Evolutionary conservation across 2,329 filamentous ascomycete species (phyloP).

Genomic region (Exophiala viscosa): DNA sequence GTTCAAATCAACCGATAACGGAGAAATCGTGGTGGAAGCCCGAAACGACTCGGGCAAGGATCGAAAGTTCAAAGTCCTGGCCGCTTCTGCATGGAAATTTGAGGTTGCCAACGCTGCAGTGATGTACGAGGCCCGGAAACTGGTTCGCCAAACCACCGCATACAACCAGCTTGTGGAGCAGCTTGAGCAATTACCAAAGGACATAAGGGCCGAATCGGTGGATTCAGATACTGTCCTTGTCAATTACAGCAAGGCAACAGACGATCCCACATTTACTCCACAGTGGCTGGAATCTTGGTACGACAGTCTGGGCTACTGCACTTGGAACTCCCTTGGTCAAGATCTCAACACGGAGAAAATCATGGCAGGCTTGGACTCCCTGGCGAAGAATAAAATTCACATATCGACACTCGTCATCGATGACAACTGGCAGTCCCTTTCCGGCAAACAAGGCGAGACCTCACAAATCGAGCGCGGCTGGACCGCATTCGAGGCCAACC

Average conservation of each 20-base stretch:
- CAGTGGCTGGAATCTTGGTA: constrained; percentile 84
- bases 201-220: constrained; percentile 21
- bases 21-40: constrained; percentile 65
- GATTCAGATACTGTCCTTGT: constrained; percentile 32
- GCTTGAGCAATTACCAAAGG: constrained; percentile 22
- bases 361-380: constrained; percentile 65
- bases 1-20: constrained; percentile 62
- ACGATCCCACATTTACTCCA: constrained; percentile 29
- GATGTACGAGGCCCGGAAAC: constrained; percentile 79
- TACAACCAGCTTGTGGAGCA: constrained; percentile 26
- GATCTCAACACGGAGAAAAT: constrained; percentile 77
- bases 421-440: constrained; percentile 88
- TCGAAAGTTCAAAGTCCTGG: constrained; percentile 61
- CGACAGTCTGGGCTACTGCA: constrained; percentile 90
- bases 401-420: constrained; percentile 89
- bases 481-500: constrained; percentile 82
- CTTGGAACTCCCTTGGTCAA: constrained; percentile 91
- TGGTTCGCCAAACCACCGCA: constrained; percentile 44
- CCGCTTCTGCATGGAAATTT: constrained; percentile 67
- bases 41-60: constrained; percentile 63
- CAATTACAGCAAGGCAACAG: constrained; percentile 42
- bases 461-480: constrained; percentile 56
- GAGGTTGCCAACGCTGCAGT: constrained; percentile 73
- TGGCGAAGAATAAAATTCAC: constrained; percentile 69
- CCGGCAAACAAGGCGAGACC: constrained; percentile 49